A percentile compares a stretch with the other conserved stretches of the same genome.
Conservation (phyloP, 495 filamentous ascomycete species). For the Hamigera avellanea region DNA sequence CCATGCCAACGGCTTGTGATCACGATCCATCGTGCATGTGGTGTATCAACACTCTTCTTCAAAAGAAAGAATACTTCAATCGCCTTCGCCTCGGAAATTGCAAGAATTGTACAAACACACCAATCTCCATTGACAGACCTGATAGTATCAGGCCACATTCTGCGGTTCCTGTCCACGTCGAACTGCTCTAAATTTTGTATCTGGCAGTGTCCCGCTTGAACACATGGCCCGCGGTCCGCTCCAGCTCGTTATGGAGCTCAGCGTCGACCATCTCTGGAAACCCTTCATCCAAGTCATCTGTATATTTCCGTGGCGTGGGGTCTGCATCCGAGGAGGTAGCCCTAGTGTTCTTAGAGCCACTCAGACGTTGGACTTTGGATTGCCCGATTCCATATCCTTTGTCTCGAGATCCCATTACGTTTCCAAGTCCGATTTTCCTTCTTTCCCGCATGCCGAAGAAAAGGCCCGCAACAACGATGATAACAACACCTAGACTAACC, state of each 20-base stretch:
- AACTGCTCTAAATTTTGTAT: conserved; percentile 10
- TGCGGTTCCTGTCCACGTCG: too few relatives aligned
- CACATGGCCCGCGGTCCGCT: conserved; percentile 5
- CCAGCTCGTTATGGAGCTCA: conserved; percentile 4
- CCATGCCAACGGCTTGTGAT: too few relatives aligned
- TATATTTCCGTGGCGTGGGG: conserved; percentile 4
- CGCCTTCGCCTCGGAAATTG: background rate
- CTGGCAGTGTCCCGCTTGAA: conserved; percentile 8
- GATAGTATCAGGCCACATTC: too few relatives aligned
- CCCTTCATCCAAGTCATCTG: conserved; percentile 7
- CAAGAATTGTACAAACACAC: background rate
- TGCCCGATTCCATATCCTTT: conserved; percentile 12
- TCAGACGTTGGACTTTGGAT: conserved; percentile 8
- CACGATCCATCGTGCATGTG: too few relatives aligned
- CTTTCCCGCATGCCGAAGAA: conserved; percentile 16
- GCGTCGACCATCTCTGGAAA: conserved; percentile 4
- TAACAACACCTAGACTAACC: conserved; percentile 10
- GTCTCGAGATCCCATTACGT: conserved; percentile 6
- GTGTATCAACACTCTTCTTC: too few relatives aligned
- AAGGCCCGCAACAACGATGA: conserved; percentile 11
- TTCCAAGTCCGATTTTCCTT: conserved; percentile 9
- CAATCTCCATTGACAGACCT: too few relatives aligned
- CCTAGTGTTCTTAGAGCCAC: background rate
- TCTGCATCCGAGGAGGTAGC: conserved; percentile 2
- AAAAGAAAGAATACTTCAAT: background rate